Percentiles rank a stretch among this genome's conserved stretches.
Conservation (phyloP, 345 rosid genomes). For the Dimocarpus longan region DNA sequence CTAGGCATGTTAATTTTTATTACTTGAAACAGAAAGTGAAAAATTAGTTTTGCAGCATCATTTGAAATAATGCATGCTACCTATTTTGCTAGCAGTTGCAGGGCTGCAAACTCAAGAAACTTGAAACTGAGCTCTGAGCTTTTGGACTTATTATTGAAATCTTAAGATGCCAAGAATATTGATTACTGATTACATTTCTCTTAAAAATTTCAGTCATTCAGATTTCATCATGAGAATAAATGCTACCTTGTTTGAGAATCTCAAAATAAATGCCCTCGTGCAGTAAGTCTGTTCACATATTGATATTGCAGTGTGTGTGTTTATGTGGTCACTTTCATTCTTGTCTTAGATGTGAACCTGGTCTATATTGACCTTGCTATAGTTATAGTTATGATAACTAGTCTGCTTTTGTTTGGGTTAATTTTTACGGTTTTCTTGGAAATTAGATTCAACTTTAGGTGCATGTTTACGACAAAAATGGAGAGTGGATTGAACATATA, state of each 20-base stretch:
- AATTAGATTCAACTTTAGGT: neutral
- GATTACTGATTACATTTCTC: too few species aligned
- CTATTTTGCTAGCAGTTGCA: neutral
- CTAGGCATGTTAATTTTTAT: neutral
- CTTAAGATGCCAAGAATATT: too few species aligned
- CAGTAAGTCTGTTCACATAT: neutral
- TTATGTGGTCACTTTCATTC: neutral
- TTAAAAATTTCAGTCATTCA: too few species aligned
- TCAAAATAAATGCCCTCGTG: slow-evolving; percentile 14
- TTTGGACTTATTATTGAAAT: neutral
- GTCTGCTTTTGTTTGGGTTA: neutral
- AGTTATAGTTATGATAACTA: neutral
- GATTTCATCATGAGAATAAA: too few species aligned
- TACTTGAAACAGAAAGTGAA: neutral
- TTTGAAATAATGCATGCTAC: neutral
- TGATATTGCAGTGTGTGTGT: neutral
- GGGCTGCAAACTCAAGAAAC: too few species aligned
- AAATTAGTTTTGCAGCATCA: neutral
- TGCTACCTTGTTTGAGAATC: slow-evolving; percentile 8
- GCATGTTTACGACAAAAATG: slow-evolving; percentile 22
- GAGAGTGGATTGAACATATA: slow-evolving; percentile 28
- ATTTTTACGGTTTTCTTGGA: neutral
- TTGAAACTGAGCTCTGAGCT: too few species aligned
- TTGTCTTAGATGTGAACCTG: neutral
- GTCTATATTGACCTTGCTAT: slow-evolving; percentile 1